Percentiles rank a stretch among this genome's conserved stretches.
Evolutionary conservation across 768 basidiomycete species (phyloP).

Genomic region (Russula olivacea): DNA sequence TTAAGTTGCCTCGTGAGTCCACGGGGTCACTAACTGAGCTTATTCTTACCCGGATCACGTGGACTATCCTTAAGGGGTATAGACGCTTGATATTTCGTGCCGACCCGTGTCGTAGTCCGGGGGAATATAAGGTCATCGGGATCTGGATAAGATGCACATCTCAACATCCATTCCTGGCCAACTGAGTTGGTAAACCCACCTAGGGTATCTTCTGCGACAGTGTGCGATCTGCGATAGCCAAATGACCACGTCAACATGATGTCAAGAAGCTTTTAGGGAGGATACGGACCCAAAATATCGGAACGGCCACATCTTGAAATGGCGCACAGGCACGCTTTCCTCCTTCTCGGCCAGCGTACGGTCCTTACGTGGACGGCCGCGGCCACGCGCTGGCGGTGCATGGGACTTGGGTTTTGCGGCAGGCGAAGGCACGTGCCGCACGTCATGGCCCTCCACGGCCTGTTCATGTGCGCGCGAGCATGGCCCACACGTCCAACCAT

Average conservation of each 20-base stretch:
- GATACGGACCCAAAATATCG: constrained; percentile 87
- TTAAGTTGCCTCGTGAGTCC: not conserved
- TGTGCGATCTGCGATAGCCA: constrained; percentile 59
- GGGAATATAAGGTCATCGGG: constrained; percentile 97
- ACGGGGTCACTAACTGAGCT: not conserved
- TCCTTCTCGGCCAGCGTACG: constrained; percentile 66
- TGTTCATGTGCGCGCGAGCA: constrained; percentile 86
- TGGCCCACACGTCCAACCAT: constrained; percentile 95
- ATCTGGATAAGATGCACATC: constrained; percentile 45
- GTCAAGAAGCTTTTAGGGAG: not conserved
- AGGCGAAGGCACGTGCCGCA: constrained; percentile 48
- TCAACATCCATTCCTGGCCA: not conserved
- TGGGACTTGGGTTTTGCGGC: constrained; percentile 56
- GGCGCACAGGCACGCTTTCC: constrained; percentile 70
- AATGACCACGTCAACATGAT: constrained; percentile 19
- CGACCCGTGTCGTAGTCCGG: constrained; percentile 84
- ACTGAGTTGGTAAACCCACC: constrained; percentile 42
- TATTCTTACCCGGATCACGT: constrained; percentile 27
- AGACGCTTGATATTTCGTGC: constrained; percentile 75
- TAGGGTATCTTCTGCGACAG: constrained; percentile 85
- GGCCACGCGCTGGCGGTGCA: constrained; percentile 64
- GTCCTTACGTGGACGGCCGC: constrained; percentile 76
- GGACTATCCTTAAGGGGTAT: constrained; percentile 39
- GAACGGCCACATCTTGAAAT: constrained; percentile 90
- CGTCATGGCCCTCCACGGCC: constrained; percentile 70